These are phyloP conservation scores for Cymodocea nodosa DNA, from an alignment of 116 monocot genomes.

Conservation along the genomic window DNA sequence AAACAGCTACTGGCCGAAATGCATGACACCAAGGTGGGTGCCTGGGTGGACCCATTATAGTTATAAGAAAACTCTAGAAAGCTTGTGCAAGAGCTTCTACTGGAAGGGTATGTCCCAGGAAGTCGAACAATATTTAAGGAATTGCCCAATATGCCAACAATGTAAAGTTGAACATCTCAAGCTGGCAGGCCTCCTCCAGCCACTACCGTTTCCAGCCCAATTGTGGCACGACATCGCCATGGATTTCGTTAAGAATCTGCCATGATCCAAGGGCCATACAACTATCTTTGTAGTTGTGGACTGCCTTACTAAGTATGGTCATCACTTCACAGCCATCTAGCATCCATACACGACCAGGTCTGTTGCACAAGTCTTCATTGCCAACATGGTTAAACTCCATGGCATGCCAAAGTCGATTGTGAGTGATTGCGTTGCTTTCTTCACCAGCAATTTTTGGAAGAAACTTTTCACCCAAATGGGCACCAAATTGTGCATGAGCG, in stretches of 20 bases:
- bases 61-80: not conserved
- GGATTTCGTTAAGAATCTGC: not conserved
- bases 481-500: not conserved
- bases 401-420: not conserved
- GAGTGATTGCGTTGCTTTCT: not conserved
- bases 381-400: not conserved
- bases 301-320: not conserved
- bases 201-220: not conserved
- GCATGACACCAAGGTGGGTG: not conserved
- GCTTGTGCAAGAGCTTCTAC: not conserved
- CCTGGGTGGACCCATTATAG: not conserved
- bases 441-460: not conserved
- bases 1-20: too few species aligned
- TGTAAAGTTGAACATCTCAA: not conserved
- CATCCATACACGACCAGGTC: not conserved
- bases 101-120: not conserved
- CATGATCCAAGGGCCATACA: not conserved
- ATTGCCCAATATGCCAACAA: not conserved
- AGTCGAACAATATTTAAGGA: not conserved
- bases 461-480: not conserved
- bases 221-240: not conserved
- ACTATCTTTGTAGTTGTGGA: not conserved
- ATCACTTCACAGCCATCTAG: not conserved
- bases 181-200: not conserved
- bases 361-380: not conserved